Base-by-base conservation (phyloP, 2,329 filamentous ascomycete genomes). In the Pseudopyrenochaeta lycopersici region DNA sequence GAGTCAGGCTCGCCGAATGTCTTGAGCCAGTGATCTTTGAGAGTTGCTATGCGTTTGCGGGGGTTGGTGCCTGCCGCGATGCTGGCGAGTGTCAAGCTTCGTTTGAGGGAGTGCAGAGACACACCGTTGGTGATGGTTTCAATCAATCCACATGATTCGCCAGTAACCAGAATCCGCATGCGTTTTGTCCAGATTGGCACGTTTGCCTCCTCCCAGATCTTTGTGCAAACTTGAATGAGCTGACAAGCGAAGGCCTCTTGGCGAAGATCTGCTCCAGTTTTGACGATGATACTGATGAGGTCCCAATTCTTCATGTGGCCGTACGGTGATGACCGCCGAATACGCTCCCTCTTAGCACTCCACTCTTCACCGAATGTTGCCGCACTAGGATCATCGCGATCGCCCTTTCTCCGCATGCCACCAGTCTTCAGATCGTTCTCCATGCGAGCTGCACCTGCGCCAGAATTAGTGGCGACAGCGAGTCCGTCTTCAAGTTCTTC, bases 231-330 rank as follows among this genome's bases (percentile, higher is more conserved):
- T 52, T 86, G 82, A 62, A 95, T 95, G 39, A 95, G 83, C 76
- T 95, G 91, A 72, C 90, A 94, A 6, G 91, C 91, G 74, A 95
- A 95, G 0, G 91, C 90, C 76, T 95, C 91, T 77, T 95, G 91
- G 45, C 91, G 84, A 56, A 95, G 79, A 76, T 95, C 90, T 2
- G 89, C 89, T 2, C 91, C 90, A 10, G 91, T 95, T 79, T 95
- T 95, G 65, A 95, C 89, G 69, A 95, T 95, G 54, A 95, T 90
- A 70, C 90, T 93, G 58, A 95, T 82, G 20, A 95, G 82, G 68
- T 95, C 91, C 91, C 91, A 95, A 70, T 92, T 94, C 78, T 91
- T 91, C 88, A 92, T 91, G 86, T 90, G 92, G 9, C 91, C 91
- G 70, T 93, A 95, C 0, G 91, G 91, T 0, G 90, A 94, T 1